Base-by-base conservation (phyloP, 768 basidiomycete genomes). In the Rubroboletus pulcherrimus region DNA sequence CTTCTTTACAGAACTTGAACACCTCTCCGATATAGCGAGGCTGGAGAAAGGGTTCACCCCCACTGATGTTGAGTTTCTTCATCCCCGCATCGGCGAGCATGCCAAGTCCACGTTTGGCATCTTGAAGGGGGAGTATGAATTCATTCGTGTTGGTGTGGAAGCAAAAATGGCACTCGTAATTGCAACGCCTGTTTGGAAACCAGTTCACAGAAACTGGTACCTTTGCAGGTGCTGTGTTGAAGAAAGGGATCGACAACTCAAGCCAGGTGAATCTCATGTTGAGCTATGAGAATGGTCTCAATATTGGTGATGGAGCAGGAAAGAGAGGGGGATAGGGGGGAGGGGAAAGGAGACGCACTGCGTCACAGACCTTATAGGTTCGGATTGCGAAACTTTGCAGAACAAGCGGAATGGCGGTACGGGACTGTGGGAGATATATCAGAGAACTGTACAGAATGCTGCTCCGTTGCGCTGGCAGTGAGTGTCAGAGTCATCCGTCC, bases 131-230 rank as follows among this genome's bases (percentile, higher is more conserved):
- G 5, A 77, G 65, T 17, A 75, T 73, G 11, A 60, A 62, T 3
- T 67, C 50, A n/a, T 70, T 73, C 14, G 67, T 74, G 45, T 59
- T 66, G 0, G 76, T 78, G 37, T 77, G 76, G 44, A 78, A 77
- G 56, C 76, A 77, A 49, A 77, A 76, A 5, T 70, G 64, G 34
- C 75, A 75, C 7, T 65, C 56, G 24, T 77, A 77, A 37, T 77
- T 77, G 42, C 66, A 68, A 1, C 60, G 53, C 17, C 66, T 51
- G 21, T 62, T 61, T 0, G 66, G 67, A 21, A 68, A 68, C 66
- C 67, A 68, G 46, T 68, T 68, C 3, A 67, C 67, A 1, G 66
- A 68, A 1, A 68, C 55, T 17, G 66, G 66, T 3, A 57, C 53
- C 43, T 37, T 42, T 2, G 56, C 45, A 17, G 63, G 61, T 5